Conservation (phyloP, 148 eudicot species). For the Arctostaphylos glauca region DNA sequence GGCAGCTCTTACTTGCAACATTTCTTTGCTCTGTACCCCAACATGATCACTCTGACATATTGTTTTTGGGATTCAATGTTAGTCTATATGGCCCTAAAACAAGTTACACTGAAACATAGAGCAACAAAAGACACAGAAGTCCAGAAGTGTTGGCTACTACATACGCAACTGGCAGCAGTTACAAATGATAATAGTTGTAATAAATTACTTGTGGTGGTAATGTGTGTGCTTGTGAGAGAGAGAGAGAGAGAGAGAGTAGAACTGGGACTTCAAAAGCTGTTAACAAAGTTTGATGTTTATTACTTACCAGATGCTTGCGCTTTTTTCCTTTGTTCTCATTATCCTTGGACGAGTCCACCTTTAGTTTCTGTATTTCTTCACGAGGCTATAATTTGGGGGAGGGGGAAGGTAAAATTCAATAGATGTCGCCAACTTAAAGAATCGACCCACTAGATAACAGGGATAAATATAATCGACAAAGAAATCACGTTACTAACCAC, state of each 20-base stretch:
- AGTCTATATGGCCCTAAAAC: background rate
- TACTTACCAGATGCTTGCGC: slow-evolving; percentile 31
- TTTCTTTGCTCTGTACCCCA: slow-evolving; percentile 66
- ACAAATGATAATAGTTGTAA: background rate
- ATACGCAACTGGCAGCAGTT: background rate
- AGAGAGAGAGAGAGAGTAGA: background rate
- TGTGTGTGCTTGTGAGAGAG: background rate
- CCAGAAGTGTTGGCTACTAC: background rate
- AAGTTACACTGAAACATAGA: background rate
- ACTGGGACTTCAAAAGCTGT: background rate
- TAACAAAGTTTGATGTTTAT: background rate
- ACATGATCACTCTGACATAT: slow-evolving; percentile 55
- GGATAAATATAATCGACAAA: background rate
- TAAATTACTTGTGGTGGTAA: background rate
- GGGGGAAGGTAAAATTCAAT: background rate
- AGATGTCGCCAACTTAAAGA: background rate
- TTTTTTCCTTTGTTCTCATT: slow-evolving; percentile 30
- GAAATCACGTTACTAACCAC: slow-evolving; percentile 25
- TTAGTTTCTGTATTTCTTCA: slow-evolving; percentile 34
- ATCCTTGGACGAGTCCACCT: slow-evolving; percentile 27
- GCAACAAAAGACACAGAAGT: slow-evolving; percentile 1
- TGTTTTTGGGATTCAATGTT: background rate
- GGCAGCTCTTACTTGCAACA: slow-evolving; percentile 78
- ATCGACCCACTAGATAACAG: background rate
- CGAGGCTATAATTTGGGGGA: slow-evolving; percentile 26